Base-by-base conservation (phyloP, 768 basidiomycete genomes). In the Mycena sanguinolenta region DNA sequence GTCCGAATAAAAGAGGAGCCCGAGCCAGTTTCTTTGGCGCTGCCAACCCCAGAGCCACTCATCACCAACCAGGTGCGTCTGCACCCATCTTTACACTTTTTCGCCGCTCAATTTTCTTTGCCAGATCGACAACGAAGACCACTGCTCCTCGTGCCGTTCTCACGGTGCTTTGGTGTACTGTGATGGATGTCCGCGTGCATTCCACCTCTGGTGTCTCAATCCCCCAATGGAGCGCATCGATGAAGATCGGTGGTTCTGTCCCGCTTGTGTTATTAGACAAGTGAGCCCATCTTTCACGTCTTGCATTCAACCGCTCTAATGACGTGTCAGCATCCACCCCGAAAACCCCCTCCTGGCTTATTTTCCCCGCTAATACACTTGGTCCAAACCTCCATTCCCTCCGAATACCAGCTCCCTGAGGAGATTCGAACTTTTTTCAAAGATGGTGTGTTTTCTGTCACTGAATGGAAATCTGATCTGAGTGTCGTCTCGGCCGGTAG, bases 121-220 rank as follows among this genome's bases (percentile, higher is more conserved):
- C 25, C 61, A 88, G 86, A 78, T 86, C 63, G 95, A 95, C 79
- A 95, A 95, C 79, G 90, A 95, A 78, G 94, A 95, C 77, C 92
- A 95, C 76, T 95, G 94, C 77, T 95, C 93, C 71, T 88, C 94
- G 21, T 95, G 94, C 79, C 90, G 91, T 75, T 94, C 92, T 28
- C 83, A 83, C 73, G 97, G 97, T 57, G 89, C 93, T 52, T 87
- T 99, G 70, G 89, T 99, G 23, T 99, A 98, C 79, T 99, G 98
- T 80, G 98, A 99, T 80, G 96, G 97, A 23, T 99, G 98, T 79
- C 95, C 97, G 39, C 85, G 93, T 72, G 95, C 96, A 9, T 99
- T 98, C 80, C 98, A 99, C 82, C 90, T 99, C 69, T 92, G 93
- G 89, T 99, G 98, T 80, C 87, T 99, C 73, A 94, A 99, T 80